Evolutionary conservation across 306 rosid species (phyloP), one percentile per base, ranked within the genome.

Genomic region (Cicer bijugum): DNA sequence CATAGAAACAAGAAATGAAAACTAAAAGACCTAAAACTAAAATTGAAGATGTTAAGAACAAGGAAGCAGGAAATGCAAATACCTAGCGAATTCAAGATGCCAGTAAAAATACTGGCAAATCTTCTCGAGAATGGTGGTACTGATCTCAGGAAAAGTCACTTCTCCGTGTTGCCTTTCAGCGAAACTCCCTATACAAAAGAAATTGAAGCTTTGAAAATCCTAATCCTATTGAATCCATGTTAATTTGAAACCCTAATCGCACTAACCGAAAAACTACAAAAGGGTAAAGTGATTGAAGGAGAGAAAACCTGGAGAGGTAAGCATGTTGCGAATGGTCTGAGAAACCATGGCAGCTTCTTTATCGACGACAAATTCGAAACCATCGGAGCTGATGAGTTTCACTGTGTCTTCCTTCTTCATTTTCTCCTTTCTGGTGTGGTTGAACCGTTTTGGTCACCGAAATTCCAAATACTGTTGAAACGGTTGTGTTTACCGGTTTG

Each of bases 291-390:
- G 70, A 43, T 74, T 0, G 33, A 56, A 48, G 37, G 15, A 35
- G 6, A 51, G 62, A 48, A 9, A 69, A 91, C 97, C 99, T 59
- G 97, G 97, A 75, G 99, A 95, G 4, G 99, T 91, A 48, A 91
- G 97, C 99, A 95, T 95, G 85, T 90, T 90, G 59, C 89, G 95
- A 69, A 95, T 95, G 59, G 99, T 95, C 83, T 91, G 99, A 44
- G 99, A 95, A 83, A 95, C 99, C 97, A 91, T 95, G 17, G 99
- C 99, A 12, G 97, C 99, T 72, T 95, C 99, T 77, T 90, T 91
- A 78, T 88, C 96, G 66, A 95, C 78, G 11, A 95, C 84, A 76
- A 95, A 95, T 82, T 95, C 97, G 83, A 95, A 95, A 33, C 97
- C 99, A 77, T 94, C 93, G 33, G 90, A 89, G 75, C 97, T 85